phyloP scores from a whole-genome alignment of 176 grass and related monocot species.

The Triticum turgidum region DNA sequence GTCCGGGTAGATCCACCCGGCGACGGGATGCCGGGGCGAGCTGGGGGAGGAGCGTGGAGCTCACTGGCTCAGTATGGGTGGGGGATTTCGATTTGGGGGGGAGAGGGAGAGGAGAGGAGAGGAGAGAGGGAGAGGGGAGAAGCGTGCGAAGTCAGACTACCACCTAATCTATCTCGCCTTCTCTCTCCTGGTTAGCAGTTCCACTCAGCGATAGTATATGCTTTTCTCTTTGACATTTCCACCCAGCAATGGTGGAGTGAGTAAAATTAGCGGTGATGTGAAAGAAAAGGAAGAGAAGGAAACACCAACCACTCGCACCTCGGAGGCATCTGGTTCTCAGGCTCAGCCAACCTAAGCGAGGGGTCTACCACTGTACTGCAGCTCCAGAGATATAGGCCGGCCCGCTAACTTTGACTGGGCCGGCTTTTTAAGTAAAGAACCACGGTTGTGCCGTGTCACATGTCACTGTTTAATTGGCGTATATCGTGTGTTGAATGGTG shows the following conservation, averaged over 20 bases:
- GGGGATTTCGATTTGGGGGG: constrained; percentile 7
- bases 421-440: no score
- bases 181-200: constrained; percentile 20
- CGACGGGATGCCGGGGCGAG: neutral
- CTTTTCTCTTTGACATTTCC: constrained; percentile 8
- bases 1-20: constrained; percentile 34
- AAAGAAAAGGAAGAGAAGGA: constrained; percentile 41
- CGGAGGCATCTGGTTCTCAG: constrained; percentile 93
- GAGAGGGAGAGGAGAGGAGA: neutral
- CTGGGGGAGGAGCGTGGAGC: constrained; percentile 11
- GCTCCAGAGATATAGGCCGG: no score
- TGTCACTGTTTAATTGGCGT: no score
- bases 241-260: neutral
- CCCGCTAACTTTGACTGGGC: no score
- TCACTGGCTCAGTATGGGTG: neutral
- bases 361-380: constrained; percentile 30
- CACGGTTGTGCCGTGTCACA: no score
- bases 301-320: constrained; percentile 81
- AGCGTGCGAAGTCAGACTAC: constrained; percentile 18
- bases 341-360: constrained; percentile 56
- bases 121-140: neutral
- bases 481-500: no score
- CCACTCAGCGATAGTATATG: constrained; percentile 18
- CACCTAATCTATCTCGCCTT: constrained; percentile 14
- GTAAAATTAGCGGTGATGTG: neutral